Conservation (phyloP, 331 rosid genomes). For the Acacia concinna region DNA sequence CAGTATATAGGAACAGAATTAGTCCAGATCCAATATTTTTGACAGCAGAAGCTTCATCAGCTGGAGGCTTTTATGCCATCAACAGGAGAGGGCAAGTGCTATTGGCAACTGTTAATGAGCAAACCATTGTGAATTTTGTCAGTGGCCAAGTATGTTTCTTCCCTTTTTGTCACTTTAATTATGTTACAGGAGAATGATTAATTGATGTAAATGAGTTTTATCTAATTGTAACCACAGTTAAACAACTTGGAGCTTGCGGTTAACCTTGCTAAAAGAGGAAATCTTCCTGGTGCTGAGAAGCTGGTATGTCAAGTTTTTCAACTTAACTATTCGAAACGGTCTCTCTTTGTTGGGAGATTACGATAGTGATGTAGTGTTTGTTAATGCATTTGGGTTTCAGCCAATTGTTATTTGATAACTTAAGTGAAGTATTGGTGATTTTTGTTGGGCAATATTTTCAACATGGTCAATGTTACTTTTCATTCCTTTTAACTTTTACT, state of each 20-base stretch:
- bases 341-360: conserved; percentile 9
- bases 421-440: conserved; percentile 1
- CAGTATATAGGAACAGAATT: conserved; percentile 95
- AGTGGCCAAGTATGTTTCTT: conserved; percentile 80
- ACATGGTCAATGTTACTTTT: not conserved
- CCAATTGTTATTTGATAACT: conserved; percentile 16
- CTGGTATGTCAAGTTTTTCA: conserved; percentile 54
- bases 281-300: conserved; percentile 98
- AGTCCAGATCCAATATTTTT: conserved; percentile 99
- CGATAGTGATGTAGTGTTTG: not conserved
- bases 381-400: conserved; percentile 7
- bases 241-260: conserved; percentile 99
- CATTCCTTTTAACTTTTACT: not conserved
- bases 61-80: conserved; percentile 92
- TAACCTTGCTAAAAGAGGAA: conserved; percentile 98
- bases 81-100: conserved; percentile 98
- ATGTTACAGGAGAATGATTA: conserved; percentile 6
- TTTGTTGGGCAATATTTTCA: not conserved
- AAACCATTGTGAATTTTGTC: conserved; percentile 92
- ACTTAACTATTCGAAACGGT: conserved; percentile 4
- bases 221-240: conserved; percentile 51
- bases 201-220: conserved; percentile 7
- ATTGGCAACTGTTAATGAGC: conserved; percentile 97
- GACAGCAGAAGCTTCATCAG: conserved; percentile 93
- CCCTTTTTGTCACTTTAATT: conserved; percentile 13